These are phyloP conservation scores for Trichosporon ovoides DNA, from an alignment of 1,284 basidiomycete species.

Conservation along the genomic window DNA sequence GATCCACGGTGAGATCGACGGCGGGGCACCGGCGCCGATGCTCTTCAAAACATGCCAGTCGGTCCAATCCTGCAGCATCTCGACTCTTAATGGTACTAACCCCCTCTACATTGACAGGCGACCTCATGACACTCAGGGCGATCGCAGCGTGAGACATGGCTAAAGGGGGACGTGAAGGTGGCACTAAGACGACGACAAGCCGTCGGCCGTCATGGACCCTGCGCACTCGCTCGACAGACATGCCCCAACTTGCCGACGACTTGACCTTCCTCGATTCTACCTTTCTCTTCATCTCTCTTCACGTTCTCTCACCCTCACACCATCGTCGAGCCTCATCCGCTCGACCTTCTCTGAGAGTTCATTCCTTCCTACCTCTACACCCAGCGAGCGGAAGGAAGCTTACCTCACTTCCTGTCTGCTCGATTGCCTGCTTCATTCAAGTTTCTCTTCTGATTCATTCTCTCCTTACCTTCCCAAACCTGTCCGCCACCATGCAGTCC, in stretches of 20 bases:
- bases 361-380: neutral
- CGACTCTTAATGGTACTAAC: too few species aligned
- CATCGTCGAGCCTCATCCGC: neutral
- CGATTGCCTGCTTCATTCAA: neutral
- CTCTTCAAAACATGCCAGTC: too few species aligned
- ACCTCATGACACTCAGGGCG: too few species aligned
- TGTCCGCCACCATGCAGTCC: slow-evolving; percentile 5
- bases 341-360: neutral
- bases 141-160: too few species aligned
- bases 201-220: neutral
- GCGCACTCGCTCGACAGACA: neutral
- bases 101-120: too few species aligned
- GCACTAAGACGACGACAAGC: too few species aligned
- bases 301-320: neutral
- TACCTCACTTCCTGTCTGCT: slow-evolving; percentile 1
- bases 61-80: too few species aligned
- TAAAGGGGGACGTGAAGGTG: too few species aligned
- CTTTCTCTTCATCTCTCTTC: neutral
- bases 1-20: too few species aligned
- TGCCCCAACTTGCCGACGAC: neutral
- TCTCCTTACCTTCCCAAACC: neutral
- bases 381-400: neutral
- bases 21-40: too few species aligned
- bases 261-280: neutral
- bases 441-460: too few species aligned